These are phyloP conservation scores for Linnemannia zychae DNA, from an alignment of 192 early-diverging fungal species.

Conservation along the genomic window DNA sequence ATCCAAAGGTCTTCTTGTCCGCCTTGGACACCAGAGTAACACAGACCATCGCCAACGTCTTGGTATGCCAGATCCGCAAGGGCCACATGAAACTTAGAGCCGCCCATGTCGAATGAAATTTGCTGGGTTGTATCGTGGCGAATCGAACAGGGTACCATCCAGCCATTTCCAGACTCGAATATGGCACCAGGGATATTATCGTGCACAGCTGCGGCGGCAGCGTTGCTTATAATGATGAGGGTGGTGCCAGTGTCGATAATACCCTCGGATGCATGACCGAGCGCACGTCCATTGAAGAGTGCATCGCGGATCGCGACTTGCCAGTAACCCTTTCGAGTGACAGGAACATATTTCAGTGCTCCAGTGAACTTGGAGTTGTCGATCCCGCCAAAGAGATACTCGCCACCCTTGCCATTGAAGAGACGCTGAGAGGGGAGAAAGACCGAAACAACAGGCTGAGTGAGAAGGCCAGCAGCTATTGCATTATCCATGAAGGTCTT, in stretches of 20 bases:
- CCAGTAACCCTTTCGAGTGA: conserved; percentile 69
- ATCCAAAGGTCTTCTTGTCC: conserved; percentile 54
- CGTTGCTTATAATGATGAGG: conserved; percentile 66
- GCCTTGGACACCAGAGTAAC: conserved; percentile 45
- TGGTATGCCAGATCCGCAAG: conserved; percentile 51
- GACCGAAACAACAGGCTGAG: conserved; percentile 70
- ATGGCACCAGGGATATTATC: conserved; percentile 14
- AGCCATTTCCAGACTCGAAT: conserved; percentile 21
- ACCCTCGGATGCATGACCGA: conserved; percentile 42
- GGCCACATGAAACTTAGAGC: conserved; percentile 48
- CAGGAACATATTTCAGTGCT: too few species aligned
- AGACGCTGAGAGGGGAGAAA: conserved; percentile 63
- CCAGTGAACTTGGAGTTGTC: too few species aligned
- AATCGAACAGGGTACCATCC: conserved; percentile 24
- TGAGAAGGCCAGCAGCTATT: too few species aligned
- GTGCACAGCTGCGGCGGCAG: conserved; percentile 67
- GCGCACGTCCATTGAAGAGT: conserved; percentile 36
- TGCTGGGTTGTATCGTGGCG: conserved; percentile 12
- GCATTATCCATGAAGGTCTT: conserved; percentile 67
- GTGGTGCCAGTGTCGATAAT: conserved; percentile 78
- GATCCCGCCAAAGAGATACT: too few species aligned
- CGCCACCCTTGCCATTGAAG: conserved; percentile 56
- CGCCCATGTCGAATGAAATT: conserved; percentile 50
- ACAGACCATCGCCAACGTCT: conserved; percentile 18
- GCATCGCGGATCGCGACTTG: conserved; percentile 63